Evolutionary conservation across 1,284 basidiomycete species (phyloP), one percentile per base, ranked within the genome.

Genomic region (Mycena citricolor): DNA sequence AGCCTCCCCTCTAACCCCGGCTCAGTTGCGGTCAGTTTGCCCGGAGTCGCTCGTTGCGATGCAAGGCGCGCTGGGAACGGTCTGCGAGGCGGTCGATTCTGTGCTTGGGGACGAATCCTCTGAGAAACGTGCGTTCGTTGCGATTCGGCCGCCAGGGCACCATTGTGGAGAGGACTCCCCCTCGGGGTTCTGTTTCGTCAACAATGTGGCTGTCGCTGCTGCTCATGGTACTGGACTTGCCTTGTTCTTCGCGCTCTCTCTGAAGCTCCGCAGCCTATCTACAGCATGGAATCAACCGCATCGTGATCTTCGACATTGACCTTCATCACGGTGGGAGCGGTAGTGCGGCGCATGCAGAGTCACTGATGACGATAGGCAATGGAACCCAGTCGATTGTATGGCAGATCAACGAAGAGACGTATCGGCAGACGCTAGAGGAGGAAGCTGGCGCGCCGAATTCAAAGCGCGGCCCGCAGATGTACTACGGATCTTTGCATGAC

Each of bases 301-400:
- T 90, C 1, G 77, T 95, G 25, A 86, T 98, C 38, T 79, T 97
- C 33, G 95, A 98, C 59, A 93, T 97, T 51, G 94, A 98, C 65
- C 70, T 97, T 5, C 94, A 97, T 65, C 94, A 97, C 57, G 85
- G 86, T 81, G 47, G 34, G 68, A 45, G n/a, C 19, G 32, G n/a
- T n/a, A n/a, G n/a, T n/a, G n/a, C n/a, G n/a, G n/a, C n/a, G n/a
- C n/a, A n/a, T n/a, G n/a, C n/a, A n/a, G n/a, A 39, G 25, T 8
- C 20, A 38, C 19, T 31, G 19, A 38, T 28, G 4, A 24, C n/a
- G 44, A 12, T 48, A 90, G 90, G 92, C 7, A 95, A 98, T 59
- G 95, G 95, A 2, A 97, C 93, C 0, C 94, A 97, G 60, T 82
- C 90, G 1, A 83, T 97, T 20, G 81, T 78, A 0, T 97, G 93